phyloP scores from a whole-genome alignment of 108 stramenopile species.

The Cyclotella atomus region DNA sequence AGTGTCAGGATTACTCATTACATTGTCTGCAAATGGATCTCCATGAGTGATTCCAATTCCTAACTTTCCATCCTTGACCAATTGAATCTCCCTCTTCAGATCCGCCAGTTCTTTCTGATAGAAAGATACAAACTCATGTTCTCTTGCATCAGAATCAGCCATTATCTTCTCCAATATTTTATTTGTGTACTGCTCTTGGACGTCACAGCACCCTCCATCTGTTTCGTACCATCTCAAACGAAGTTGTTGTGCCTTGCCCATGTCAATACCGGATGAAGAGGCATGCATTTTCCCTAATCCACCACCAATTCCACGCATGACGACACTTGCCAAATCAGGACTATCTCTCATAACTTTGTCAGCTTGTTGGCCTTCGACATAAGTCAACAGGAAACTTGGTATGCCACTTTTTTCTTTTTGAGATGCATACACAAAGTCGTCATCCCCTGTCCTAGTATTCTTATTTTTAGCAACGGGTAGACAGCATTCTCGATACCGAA shows the following conservation, averaged over 20 bases:
- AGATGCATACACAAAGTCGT: background rate
- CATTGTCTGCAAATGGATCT: constrained; percentile 5
- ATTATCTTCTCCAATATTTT: background rate
- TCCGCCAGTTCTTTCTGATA: background rate
- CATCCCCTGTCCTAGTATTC: background rate
- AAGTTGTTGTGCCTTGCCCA: background rate
- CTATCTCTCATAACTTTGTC: background rate
- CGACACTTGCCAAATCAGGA: background rate
- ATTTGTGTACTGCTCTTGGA: background rate
- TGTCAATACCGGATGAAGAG: background rate
- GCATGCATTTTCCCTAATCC: constrained; percentile 6
- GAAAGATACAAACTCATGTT: background rate
- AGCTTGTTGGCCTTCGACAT: background rate
- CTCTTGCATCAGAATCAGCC: background rate
- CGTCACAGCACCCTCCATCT: constrained; percentile 6
- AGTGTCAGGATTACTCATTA: constrained; percentile 1
- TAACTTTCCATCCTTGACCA: background rate
- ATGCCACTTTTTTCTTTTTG: background rate
- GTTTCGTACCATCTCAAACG: background rate
- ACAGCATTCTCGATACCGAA: background rate
- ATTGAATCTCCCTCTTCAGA: background rate
- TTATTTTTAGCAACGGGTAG: background rate
- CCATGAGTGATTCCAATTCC: constrained; percentile 1
- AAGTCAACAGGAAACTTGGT: background rate
- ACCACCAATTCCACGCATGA: constrained; percentile 11